phyloP scores from a whole-genome alignment of 192 early-diverging fungal genomes.

The Coemansia sp. region DNA sequence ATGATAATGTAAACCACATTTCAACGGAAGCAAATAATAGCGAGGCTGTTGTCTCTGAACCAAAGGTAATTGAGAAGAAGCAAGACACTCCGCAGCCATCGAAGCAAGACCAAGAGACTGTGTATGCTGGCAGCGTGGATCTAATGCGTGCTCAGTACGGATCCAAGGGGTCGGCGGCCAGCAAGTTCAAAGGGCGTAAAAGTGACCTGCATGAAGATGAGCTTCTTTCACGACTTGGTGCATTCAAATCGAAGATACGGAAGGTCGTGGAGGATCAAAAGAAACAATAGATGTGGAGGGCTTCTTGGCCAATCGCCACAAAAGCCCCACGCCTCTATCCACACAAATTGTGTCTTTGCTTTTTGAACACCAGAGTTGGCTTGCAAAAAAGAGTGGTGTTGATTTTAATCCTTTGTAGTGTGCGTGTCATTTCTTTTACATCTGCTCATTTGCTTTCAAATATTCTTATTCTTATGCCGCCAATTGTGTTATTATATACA shows the following conservation, averaged over 20 bases:
- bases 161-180: background rate
- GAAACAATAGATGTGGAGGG: background rate
- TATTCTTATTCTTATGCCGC: no score
- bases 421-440: no score
- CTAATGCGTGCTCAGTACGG: conserved; percentile 26
- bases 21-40: conserved; percentile 14
- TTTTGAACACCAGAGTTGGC: no score
- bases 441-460: no score
- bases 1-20: conserved; percentile 31
- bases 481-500: background rate
- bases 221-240: conserved; percentile 48
- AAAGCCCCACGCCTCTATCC: no score
- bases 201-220: conserved; percentile 46
- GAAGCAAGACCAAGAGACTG: background rate
- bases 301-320: background rate
- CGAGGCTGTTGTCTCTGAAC: background rate
- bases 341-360: no score
- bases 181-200: conserved; percentile 17
- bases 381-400: no score
- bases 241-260: conserved; percentile 54
- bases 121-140: background rate
- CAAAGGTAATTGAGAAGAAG: background rate
- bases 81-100: background rate
- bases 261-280: conserved; percentile 27
- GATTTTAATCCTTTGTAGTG: no score